phyloP scores from a whole-genome alignment of 352 stramenopile genomes.

The Globisporangium parvum region DNA sequence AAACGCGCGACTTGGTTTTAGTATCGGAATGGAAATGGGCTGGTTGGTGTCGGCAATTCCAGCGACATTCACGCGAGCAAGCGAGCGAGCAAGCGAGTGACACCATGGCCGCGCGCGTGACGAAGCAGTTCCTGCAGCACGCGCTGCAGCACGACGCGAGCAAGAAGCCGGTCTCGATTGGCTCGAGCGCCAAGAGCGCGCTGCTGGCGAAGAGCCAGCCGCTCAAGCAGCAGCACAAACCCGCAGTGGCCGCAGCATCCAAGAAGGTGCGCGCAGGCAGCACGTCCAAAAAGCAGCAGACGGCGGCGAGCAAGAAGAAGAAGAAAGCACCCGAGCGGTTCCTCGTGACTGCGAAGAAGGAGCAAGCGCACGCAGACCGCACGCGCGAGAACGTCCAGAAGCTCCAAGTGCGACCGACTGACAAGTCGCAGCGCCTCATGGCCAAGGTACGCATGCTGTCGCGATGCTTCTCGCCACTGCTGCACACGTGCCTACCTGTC shows the following conservation, averaged over 20 bases:
- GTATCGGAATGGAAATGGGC: too few relatives aligned
- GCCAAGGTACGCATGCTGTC: constrained; percentile 30
- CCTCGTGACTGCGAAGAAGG: constrained; percentile 42
- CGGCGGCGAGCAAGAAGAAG: neutral
- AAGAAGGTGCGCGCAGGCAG: constrained; percentile 14
- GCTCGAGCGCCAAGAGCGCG: neutral
- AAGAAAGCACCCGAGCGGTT: constrained; percentile 38
- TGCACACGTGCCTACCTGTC: neutral
- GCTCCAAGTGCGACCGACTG: constrained; percentile 40
- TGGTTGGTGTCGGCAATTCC: neutral
- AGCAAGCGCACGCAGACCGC: constrained; percentile 44
- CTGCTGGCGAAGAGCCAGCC: constrained; percentile 13
- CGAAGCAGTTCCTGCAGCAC: constrained; percentile 71
- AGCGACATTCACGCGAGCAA: too few relatives aligned
- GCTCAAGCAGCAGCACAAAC: constrained; percentile 19
- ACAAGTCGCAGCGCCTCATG: constrained; percentile 66
- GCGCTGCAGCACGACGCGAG: constrained; percentile 17
- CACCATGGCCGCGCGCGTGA: constrained; percentile 56
- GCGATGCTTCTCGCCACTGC: neutral
- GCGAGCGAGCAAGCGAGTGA: too few relatives aligned
- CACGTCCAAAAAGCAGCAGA: constrained; percentile 17
- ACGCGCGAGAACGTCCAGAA: constrained; percentile 60
- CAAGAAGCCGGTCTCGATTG: neutral
- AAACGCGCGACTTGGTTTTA: too few relatives aligned
- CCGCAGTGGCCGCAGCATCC: constrained; percentile 9